phyloP scores from a whole-genome alignment of 2,329 filamentous ascomycete genomes.

The Exophiala phaeomuriformis region DNA sequence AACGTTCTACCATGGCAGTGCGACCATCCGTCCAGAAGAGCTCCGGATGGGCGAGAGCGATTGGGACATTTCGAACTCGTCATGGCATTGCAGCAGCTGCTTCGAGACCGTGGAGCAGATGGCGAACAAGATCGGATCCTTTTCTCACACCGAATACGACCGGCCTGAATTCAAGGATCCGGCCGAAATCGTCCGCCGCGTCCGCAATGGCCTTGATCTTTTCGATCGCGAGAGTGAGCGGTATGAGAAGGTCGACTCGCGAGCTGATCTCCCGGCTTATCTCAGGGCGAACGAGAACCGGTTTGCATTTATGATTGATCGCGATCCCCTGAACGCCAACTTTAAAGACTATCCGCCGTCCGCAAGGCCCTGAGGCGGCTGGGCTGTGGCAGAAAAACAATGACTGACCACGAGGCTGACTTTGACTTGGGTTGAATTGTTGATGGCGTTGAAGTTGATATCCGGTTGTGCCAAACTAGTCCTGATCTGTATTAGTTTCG shows the following conservation, averaged over 20 bases:
- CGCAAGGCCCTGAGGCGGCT: neutral
- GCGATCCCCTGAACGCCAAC: conserved; percentile 36
- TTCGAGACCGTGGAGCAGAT: conserved; percentile 51
- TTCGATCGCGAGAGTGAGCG: conserved; percentile 46
- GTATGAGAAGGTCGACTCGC: conserved; percentile 40
- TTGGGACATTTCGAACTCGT: conserved; percentile 42
- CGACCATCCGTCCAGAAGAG: conserved; percentile 49
- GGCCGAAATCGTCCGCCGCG: conserved; percentile 44
- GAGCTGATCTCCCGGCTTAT: conserved; percentile 47
- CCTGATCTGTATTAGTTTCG: no score
- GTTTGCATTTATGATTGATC: conserved; percentile 37
- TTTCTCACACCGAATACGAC: conserved; percentile 51
- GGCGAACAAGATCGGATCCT: conserved; percentile 50
- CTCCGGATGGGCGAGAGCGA: conserved; percentile 37
- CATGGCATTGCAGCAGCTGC: conserved; percentile 58
- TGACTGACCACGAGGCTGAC: neutral
- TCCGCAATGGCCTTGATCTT: conserved; percentile 49
- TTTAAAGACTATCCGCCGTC: conserved; percentile 31
- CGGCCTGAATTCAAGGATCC: conserved; percentile 43
- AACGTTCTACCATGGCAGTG: conserved; percentile 46
- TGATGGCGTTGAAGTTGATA: neutral
- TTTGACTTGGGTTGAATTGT: neutral
- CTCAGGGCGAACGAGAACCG: conserved; percentile 33
- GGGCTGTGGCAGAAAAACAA: neutral
- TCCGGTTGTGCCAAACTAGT: no score